Conservation (phyloP, 805 yeast species). For the Yamadazyma laniorum region DNA sequence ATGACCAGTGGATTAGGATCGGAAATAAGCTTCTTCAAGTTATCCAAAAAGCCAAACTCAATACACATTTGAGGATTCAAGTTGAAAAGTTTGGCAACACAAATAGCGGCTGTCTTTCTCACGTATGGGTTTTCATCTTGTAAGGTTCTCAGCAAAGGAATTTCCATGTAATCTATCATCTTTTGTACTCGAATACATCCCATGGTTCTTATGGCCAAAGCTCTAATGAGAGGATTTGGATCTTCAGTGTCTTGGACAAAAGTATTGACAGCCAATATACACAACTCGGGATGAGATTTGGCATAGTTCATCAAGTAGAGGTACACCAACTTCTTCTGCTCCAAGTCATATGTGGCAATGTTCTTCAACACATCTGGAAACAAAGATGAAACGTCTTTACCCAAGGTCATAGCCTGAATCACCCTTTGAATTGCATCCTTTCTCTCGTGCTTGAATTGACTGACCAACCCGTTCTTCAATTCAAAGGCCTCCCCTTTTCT, state of each 20-base stretch:
- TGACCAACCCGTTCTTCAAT: constrained; percentile 83
- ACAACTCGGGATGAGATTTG: constrained; percentile 90
- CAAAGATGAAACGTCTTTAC: constrained; percentile 90
- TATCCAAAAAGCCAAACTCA: constrained; percentile 81
- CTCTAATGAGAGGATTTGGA: constrained; percentile 93
- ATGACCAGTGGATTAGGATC: constrained; percentile 97
- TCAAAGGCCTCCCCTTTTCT: constrained; percentile 81
- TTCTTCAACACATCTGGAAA: constrained; percentile 96
- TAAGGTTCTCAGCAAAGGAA: constrained; percentile 81
- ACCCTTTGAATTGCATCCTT: constrained; percentile 97
- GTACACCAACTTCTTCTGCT: constrained; percentile 94
- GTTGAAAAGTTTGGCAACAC: constrained; percentile 94
- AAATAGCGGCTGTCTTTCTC: constrained; percentile 94
- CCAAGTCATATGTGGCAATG: constrained; percentile 93
- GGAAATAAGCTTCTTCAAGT: constrained; percentile 62
- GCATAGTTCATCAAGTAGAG: constrained; percentile 96
- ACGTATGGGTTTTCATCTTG: constrained; percentile 96
- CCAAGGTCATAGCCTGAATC: constrained; percentile 97
- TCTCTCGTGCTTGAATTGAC: constrained; percentile 91
- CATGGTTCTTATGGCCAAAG: constrained; percentile 97
- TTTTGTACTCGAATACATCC: constrained; percentile 95
- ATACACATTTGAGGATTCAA: constrained; percentile 75
- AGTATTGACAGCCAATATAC: constrained; percentile 94
- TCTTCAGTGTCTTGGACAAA: constrained; percentile 94
- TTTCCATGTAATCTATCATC: constrained; percentile 92